Conservation (phyloP, 1,139 yeast species). For the Geotrichum citri-aurantii region DNA sequence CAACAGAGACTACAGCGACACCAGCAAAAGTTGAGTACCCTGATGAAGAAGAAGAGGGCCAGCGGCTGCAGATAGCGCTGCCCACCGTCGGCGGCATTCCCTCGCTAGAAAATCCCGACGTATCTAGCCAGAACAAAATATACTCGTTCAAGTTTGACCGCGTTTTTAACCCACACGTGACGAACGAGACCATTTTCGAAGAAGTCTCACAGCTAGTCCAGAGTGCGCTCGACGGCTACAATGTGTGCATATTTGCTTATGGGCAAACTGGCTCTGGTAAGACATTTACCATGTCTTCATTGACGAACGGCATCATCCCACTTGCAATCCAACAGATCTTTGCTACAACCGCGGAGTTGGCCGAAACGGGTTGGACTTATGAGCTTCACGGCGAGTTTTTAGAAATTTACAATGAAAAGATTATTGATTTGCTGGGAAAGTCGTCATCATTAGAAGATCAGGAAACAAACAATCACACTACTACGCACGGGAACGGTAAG, state of each 20-base stretch:
- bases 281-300: conserved; percentile 78
- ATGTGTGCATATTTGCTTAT: conserved; percentile 92
- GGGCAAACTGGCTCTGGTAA: conserved; percentile 99
- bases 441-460: neutral
- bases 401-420: conserved; percentile 82
- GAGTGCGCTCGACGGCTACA: conserved; percentile 83
- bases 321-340: conserved; percentile 70
- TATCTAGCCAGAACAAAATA: conserved; percentile 30
- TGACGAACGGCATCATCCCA: conserved; percentile 74
- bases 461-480: neutral
- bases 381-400: conserved; percentile 67
- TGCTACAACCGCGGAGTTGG: conserved; percentile 46
- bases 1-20: conserved; percentile 31
- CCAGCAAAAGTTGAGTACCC: conserved; percentile 44
- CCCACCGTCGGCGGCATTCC: conserved; percentile 12
- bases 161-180: conserved; percentile 52
- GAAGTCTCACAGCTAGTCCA: conserved; percentile 85
- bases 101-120: conserved; percentile 17
- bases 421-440: conserved; percentile 56
- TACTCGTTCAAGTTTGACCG: conserved; percentile 64
- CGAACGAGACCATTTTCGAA: conserved; percentile 63
- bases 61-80: conserved; percentile 32
- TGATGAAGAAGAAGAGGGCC: conserved; percentile 50
- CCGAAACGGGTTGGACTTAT: conserved; percentile 60
- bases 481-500: neutral